Base-by-base conservation (phyloP, 1,139 yeast genomes). In the Debaryomyces sp. region DNA sequence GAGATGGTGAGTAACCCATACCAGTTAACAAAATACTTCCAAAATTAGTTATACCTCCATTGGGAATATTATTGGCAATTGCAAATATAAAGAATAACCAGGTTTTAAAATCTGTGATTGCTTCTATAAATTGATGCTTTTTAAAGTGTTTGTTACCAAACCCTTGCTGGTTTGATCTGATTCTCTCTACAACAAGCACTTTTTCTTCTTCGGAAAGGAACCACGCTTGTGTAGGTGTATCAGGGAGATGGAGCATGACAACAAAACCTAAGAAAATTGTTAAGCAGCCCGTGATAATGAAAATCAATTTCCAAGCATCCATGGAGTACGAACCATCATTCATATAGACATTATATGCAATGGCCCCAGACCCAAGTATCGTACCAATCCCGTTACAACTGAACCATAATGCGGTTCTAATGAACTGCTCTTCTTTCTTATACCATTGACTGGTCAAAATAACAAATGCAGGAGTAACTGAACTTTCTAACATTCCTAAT, bases 111-210 rank as follows among this genome's bases (percentile, higher is more conserved):
- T 77, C 81, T 2, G 52, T 55, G 62, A 82, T 71, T 1, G 87
- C 81, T 55, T 83, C 81, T 12, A 60, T 62, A 40, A 81, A 68
- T 59, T 85, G 89, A 48, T 79, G 63, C 61, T 62, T 67, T 55
- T 84, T 83, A 65, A 82, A 73, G 42, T 70, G 68, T 50, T 71
- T 74, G 54, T 79, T 78, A 44, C 85, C 85, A 50, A 81, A 79
- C 8, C 86, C 85, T 55, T 82, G 77, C 43, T 66, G 62, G 46
- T 65, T 67, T 2, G 48, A 48, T 54, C 66, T 61, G 44, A 63
- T 56, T 54, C 75, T 57, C 49, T 65, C 60, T 22, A 67, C 65
- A 18, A 66, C 62, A 47, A 61, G 43, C 37, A 52, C 41, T 52
- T 67, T 65, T 48, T 71, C 67, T 43, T 75, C 69, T 29, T 73